These are phyloP conservation scores for Ligustrum vulgare DNA, from an alignment of 257 asterid genomes.

Conservation along the genomic window DNA sequence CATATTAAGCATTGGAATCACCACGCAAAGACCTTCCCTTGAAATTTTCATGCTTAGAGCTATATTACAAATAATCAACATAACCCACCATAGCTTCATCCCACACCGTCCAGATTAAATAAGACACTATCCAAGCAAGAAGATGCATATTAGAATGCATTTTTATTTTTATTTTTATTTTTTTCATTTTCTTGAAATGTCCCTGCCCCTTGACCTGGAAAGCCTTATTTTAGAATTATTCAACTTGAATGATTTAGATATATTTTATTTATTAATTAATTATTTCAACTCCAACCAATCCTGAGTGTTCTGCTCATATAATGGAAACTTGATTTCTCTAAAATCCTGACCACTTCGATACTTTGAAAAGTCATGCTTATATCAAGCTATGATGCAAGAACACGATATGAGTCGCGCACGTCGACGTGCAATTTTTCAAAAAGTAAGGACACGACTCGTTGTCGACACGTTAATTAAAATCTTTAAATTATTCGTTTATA, in stretches of 20 bases:
- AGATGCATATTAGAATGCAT: not conserved
- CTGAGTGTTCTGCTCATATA: not conserved
- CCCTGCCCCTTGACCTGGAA: not conserved
- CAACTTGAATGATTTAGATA: no score
- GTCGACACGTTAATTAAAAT: no score
- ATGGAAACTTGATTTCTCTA: not conserved
- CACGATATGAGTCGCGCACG: no score
- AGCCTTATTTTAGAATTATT: not conserved
- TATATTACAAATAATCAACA: not conserved
- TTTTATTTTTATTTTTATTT: no score
- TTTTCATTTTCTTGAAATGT: not conserved
- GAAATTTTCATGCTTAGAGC: not conserved
- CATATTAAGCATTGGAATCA: not conserved
- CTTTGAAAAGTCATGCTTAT: not conserved
- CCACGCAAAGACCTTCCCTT: not conserved
- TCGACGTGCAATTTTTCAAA: no score
- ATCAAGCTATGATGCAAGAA: no score
- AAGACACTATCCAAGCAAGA: not conserved
- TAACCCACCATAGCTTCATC: slow-evolving; percentile 1
- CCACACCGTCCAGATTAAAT: not conserved
- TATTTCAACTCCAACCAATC: not conserved
- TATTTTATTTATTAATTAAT: no score
- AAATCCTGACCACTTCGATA: slow-evolving; percentile 1
- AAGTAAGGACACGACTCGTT: no score
- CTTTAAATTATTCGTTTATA: no score